Evolutionary conservation across 345 rosid species (phyloP).

Genomic region (Gossypium longicalyx): DNA sequence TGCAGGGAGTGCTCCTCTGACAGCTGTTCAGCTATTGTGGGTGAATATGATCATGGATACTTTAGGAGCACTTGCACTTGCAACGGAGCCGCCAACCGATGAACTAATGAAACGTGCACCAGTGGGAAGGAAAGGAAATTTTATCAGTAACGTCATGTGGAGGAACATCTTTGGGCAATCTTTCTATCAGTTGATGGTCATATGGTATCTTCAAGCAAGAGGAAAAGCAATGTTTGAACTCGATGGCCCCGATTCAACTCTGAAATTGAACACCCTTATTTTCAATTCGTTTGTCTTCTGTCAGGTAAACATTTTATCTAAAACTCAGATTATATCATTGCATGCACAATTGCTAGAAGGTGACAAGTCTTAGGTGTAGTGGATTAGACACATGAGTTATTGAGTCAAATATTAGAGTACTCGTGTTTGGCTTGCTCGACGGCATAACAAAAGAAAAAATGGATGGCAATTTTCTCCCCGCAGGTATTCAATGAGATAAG

Average conservation of each 20-base stretch:
- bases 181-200: constrained; percentile 60
- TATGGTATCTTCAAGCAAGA: constrained; percentile 57
- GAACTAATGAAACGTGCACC: constrained; percentile 65
- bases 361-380: too few relatives aligned
- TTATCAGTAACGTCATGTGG: constrained; percentile 92
- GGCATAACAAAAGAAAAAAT: too few relatives aligned
- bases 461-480: neutral
- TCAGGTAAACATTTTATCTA: constrained; percentile 48
- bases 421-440: too few relatives aligned
- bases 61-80: constrained; percentile 84
- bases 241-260: constrained; percentile 44
- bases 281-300: constrained; percentile 89
- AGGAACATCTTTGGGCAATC: constrained; percentile 91
- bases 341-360: neutral
- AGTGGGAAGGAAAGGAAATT: constrained; percentile 62
- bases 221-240: constrained; percentile 56
- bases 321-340: neutral
- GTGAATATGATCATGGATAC: constrained; percentile 7
- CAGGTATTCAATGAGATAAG: constrained; percentile 74
- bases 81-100: constrained; percentile 74
- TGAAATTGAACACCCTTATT: constrained; percentile 62
- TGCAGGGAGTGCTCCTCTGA: constrained; percentile 48
- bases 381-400: too few relatives aligned
- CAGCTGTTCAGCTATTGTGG: constrained; percentile 8
- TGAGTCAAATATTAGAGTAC: too few relatives aligned